Evolutionary conservation across 495 filamentous ascomycete species (phyloP), one percentile per base, ranked within the genome.

Genomic region (Aspergillus coremiiformis): DNA sequence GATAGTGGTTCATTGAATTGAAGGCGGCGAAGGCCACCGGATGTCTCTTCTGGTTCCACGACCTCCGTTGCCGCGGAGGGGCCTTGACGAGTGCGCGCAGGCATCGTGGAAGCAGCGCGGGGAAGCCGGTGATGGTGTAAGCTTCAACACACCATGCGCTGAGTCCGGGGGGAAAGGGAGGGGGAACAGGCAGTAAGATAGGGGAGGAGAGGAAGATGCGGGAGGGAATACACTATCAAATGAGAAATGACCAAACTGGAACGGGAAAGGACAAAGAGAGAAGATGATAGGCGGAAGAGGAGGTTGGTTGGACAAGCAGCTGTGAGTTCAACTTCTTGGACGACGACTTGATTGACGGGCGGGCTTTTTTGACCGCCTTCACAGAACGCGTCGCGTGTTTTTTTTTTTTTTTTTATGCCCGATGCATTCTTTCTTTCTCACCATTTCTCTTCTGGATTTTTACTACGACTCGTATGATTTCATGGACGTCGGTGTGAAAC

Each of bases 1-100:
- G 90, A 85, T 33, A 99, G 70, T 15, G 89, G 78, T 61, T 96
- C 86, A 59, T 92, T 83, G 79, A 97, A 96, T 52, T 73, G 59
- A 44, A 75, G 60, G 39, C 58, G 64, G 51, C 58, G 67, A 63
- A 74, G 71, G 33, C 64, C 71, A 45, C 49, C 45, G 21, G 67
- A 45, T 14, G 60, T 58, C 24, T 70, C 66, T 50, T 62, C 60
- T 9, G 63, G 39, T 51, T 66, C 64, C 54, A 62, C 60, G 53
- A 56, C 68, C 61, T 72, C 70, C 26, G 66, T 55, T 55, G 62
- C 57, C 33, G 66, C 61, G 56, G 66, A 63, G 64, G 66, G 64
- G 64, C 57, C 62, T 63, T 69, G 66, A 57, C 73, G 70, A 67
- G 73, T 71, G 71, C 73, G 73, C 70, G 71, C 65, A 63, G 71